Percentiles rank a stretch among this genome's conserved stretches.
Conservation (phyloP, 1,284 basidiomycete genomes). For the Cutaneotrichosporon sp. region DNA sequence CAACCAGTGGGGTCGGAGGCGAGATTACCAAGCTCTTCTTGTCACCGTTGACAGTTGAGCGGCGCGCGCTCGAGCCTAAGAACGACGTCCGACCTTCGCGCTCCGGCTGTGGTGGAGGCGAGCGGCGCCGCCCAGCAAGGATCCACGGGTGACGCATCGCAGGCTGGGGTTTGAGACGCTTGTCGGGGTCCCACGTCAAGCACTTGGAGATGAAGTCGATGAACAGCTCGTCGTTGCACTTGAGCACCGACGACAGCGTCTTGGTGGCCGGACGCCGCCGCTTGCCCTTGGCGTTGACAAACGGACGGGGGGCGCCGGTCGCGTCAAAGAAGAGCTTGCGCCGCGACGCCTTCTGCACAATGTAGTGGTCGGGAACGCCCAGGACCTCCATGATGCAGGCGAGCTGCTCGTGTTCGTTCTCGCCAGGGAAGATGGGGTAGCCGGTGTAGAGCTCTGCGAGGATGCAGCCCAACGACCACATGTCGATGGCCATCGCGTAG, state of each 20-base stretch:
- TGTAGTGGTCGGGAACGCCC: constrained; percentile 90
- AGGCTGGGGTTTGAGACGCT: constrained; percentile 88
- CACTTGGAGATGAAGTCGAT: constrained; percentile 85
- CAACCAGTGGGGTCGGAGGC: constrained; percentile 49
- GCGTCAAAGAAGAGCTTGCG: constrained; percentile 97
- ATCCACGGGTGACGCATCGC: constrained; percentile 92
- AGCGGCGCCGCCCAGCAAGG: constrained; percentile 61
- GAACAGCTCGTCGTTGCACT: constrained; percentile 68
- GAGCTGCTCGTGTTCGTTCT: constrained; percentile 98
- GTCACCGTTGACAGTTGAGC: constrained; percentile 16
- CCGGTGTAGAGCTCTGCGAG: constrained; percentile 98
- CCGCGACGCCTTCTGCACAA: constrained; percentile 89
- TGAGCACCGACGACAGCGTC: constrained; percentile 81
- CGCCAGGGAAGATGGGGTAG: constrained; percentile 98
- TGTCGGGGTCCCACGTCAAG: constrained; percentile 96
- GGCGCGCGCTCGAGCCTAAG: constrained; percentile 18
- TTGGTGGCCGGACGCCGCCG: constrained; percentile 88
- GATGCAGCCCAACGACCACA: constrained; percentile 99
- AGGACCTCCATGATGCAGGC: constrained; percentile 99
- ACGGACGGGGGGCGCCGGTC: constrained; percentile 85
- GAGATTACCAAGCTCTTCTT: constrained; percentile 41
- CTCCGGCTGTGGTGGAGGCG: constrained; percentile 23
- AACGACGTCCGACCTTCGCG: constrained; percentile 19
- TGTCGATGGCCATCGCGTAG: constrained; percentile 91
- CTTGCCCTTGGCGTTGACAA: constrained; percentile 95